Base-by-base conservation (phyloP, 2,329 filamentous ascomycete species). In the Microthyrium microscopicum region DNA sequence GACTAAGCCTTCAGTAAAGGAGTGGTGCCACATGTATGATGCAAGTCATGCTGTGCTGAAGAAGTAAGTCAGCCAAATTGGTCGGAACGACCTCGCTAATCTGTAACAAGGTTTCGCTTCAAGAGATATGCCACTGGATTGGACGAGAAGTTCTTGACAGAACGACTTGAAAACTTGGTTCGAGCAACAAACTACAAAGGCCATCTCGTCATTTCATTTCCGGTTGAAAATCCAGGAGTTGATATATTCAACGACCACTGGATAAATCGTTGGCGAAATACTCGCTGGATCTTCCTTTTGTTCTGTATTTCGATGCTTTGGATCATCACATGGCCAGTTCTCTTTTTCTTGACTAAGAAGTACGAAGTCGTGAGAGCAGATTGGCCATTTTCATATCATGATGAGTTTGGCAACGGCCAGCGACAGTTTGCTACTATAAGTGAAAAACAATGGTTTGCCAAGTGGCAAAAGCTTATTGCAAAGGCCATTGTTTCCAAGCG, bases 1-100 rank as follows among this genome's bases (percentile, higher is more conserved):
- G 7, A 43, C 5, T 31, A 56, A 52, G 46, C 62, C 45, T 22
- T 54, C 44, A 15, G 50, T 73, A 8, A 50, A 49, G 16, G 66
- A 73, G 38, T 84, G 78, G 77, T 81, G 75, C 44, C 67, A 76
- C 37, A 64, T 66, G 25, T 85, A 71, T 53, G 74, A 70, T 44
- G 65, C 65, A 3, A 70, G 65, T 41, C 56, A 59, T 16, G 60
- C 69, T 1, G 57, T 57, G 6, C 57, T 81, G 21, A 76, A 75
- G 46, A 50, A 53, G 35, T 40, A 32, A 35, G 35, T 8, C 18
- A 29, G 20, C 11, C 20, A 13, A 7, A 20, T 12, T 33, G n/a
- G 15, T 11, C 15, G 20, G 9, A 6, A 6, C 4, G 5, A 16
- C 9, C 29, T 25, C 26, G 8, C 30, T 31, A 13, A 20, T 24